Evolutionary conservation across 2,329 filamentous ascomycete genomes (phyloP).

Genomic region (Rhinocladiella similis): DNA sequence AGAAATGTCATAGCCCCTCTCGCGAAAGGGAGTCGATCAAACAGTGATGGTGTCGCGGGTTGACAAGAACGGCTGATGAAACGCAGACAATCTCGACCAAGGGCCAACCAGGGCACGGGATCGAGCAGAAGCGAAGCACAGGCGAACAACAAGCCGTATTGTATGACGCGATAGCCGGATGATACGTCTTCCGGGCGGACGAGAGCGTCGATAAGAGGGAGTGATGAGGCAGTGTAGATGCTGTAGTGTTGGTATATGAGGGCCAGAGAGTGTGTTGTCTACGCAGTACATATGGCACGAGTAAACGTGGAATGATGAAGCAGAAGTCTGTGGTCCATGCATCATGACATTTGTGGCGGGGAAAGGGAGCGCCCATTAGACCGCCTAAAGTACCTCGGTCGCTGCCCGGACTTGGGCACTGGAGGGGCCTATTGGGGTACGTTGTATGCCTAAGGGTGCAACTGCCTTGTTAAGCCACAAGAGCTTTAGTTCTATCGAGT

Average conservation of each 20-base stretch:
- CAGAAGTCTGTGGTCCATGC: too few species aligned
- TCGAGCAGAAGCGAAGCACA: conserved; percentile 1
- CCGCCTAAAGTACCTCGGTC: too few species aligned
- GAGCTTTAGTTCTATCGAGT: neutral
- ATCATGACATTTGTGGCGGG: neutral
- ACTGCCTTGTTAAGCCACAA: neutral
- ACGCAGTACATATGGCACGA: neutral
- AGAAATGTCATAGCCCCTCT: conserved; percentile 13
- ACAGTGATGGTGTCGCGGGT: conserved; percentile 26
- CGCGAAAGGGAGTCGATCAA: conserved; percentile 24
- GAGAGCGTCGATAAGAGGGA: neutral
- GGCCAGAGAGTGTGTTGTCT: neutral
- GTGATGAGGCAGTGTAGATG: neutral
- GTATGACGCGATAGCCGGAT: conserved; percentile 18
- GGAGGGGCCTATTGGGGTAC: too few species aligned
- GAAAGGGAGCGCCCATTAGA: neutral
- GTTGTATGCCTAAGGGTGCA: neutral
- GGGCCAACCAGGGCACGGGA: conserved; percentile 24
- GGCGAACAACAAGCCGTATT: conserved; percentile 14
- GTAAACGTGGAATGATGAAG: too few species aligned
- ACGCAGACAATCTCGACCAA: conserved; percentile 22
- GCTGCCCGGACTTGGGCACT: too few species aligned
- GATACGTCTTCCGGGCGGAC: conserved; percentile 16
- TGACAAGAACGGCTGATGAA: conserved; percentile 20
- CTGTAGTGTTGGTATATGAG: neutral